These are phyloP conservation scores for Tuber magnatum DNA, from an alignment of 495 filamentous ascomycete genomes.

Conservation along the genomic window DNA sequence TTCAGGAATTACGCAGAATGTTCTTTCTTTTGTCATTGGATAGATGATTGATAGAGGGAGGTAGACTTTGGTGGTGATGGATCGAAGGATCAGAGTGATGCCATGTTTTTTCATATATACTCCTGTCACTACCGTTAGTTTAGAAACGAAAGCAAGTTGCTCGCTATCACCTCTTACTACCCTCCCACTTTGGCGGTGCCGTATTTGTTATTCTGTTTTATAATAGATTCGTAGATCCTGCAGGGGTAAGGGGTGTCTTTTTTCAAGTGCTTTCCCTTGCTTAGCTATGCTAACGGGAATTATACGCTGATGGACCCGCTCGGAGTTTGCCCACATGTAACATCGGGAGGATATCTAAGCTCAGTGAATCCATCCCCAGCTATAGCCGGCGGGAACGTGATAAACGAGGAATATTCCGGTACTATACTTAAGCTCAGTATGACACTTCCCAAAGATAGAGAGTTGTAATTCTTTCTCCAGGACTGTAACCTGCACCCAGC, in stretches of 20 bases:
- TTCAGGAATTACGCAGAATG: no score
- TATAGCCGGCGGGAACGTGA: neutral
- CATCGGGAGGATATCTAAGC: neutral
- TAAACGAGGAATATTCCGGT: neutral
- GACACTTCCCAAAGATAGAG: neutral
- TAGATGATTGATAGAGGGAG: no score
- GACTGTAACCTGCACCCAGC: neutral
- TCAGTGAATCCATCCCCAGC: neutral
- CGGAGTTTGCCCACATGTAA: neutral
- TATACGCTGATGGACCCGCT: neutral
- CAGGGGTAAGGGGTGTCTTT: neutral
- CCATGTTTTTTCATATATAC: no score
- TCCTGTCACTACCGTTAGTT: no score
- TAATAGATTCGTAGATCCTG: no score
- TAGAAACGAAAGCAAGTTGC: no score
- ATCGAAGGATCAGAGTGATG: no score
- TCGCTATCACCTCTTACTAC: no score
- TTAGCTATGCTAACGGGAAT: neutral
- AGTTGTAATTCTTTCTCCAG: neutral
- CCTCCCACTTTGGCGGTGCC: no score
- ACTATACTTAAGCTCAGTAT: neutral
- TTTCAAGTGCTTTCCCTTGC: neutral
- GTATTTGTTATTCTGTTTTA: no score
- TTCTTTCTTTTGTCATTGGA: no score
- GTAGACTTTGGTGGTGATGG: no score